phyloP scores from a whole-genome alignment of 2,329 filamentous ascomycete species.

The Fusarium metavorans region DNA sequence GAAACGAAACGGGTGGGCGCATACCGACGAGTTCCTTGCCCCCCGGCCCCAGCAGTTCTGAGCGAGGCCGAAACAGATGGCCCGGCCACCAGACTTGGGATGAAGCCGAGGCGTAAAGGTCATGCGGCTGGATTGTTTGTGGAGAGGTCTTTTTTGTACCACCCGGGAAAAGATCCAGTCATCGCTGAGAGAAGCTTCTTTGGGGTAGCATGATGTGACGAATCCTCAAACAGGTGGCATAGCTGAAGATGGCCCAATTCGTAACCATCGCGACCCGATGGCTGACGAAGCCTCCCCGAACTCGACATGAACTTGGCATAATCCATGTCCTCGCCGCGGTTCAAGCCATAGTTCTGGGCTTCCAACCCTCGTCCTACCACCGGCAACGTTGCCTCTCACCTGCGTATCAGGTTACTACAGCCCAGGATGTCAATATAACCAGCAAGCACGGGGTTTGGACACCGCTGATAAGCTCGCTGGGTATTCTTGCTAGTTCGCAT shows the following conservation, averaged over 20 bases:
- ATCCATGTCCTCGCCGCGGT: not conserved
- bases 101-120: conserved; percentile 6
- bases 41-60: not conserved
- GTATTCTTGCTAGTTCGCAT: not conserved
- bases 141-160: conserved; percentile 14
- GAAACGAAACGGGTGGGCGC: conserved; percentile 28
- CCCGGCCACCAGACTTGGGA: conserved; percentile 1
- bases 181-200: conserved; percentile 2
- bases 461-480: not conserved
- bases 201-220: conserved; percentile 20
- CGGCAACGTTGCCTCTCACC: conserved; percentile 5
- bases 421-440: not conserved
- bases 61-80: conserved; percentile 30
- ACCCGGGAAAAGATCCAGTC: conserved; percentile 11
- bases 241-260: not conserved
- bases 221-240: conserved; percentile 7
- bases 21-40: conserved; percentile 7
- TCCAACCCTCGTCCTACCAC: not conserved
- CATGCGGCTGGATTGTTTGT: conserved; percentile 15
- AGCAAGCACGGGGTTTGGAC: not conserved
- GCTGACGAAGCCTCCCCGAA: not conserved
- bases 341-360: not conserved
- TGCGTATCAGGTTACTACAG: not conserved
- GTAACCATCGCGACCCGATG: not conserved
- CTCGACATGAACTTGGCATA: not conserved